phyloP scores from a whole-genome alignment of 352 stramenopile species.

The Globisporangium rhizosaccharum region DNA sequence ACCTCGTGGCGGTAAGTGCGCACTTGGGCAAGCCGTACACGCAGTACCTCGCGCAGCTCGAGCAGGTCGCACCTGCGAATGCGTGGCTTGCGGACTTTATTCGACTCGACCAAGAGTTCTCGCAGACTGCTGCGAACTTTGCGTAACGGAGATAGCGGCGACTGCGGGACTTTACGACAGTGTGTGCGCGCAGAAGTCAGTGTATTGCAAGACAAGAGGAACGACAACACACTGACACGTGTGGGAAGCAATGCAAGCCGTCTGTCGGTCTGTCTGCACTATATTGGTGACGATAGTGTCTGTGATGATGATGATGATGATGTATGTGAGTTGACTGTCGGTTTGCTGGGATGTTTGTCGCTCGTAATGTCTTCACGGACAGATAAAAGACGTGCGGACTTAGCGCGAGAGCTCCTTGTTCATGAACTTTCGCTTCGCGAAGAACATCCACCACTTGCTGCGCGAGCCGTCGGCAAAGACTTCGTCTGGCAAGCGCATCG shows the following conservation, averaged over 20 bases:
- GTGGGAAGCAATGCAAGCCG: too few relatives aligned
- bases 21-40: slow-evolving; percentile 86
- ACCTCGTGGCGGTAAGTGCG: slow-evolving; percentile 88
- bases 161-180: not conserved
- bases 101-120: slow-evolving; percentile 62
- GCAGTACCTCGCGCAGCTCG: slow-evolving; percentile 77
- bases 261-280: too few relatives aligned
- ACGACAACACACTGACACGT: too few relatives aligned
- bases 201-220: too few relatives aligned
- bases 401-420: slow-evolving; percentile 87
- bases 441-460: slow-evolving; percentile 95
- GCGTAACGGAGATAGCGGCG: slow-evolving; percentile 19
- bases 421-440: slow-evolving; percentile 94
- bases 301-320: slow-evolving; percentile 1
- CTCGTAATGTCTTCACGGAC: not conserved
- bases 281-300: not conserved
- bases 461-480: slow-evolving; percentile 81
- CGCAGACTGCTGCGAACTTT: slow-evolving; percentile 61
- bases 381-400: not conserved
- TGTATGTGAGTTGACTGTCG: not conserved
- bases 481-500: slow-evolving; percentile 71
- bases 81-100: slow-evolving; percentile 70
- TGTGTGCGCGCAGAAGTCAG: too few relatives aligned
- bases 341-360: not conserved
- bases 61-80: slow-evolving; percentile 68